phyloP scores from a whole-genome alignment of 441 rosid genomes.

The Bruguiera hainesii region DNA sequence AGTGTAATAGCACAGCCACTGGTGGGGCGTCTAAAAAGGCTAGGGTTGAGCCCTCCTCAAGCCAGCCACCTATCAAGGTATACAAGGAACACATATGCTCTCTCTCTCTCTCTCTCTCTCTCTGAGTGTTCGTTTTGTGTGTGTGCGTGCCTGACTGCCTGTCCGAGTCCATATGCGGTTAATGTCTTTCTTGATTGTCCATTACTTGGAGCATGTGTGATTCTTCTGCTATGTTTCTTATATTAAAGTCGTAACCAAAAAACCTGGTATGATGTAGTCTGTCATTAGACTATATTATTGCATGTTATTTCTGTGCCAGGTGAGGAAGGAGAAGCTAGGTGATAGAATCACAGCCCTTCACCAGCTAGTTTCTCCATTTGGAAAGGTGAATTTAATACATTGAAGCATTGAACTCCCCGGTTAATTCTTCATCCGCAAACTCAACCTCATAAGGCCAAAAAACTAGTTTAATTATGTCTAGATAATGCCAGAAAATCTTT shows the following conservation, averaged over 20 bases:
- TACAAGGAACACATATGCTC: conserved; percentile 20
- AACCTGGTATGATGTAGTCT: not conserved
- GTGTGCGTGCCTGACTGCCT: not conserved
- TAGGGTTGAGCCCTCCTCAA: conserved; percentile 73
- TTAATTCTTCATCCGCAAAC: too few species aligned
- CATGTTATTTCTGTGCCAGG: conserved; percentile 39
- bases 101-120: conserved; percentile 8
- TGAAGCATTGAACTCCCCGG: not conserved
- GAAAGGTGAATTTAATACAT: conserved; percentile 60
- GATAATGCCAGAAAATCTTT: too few species aligned
- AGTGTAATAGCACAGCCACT: conserved; percentile 76
- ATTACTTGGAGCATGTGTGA: conserved; percentile 32
- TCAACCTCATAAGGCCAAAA: too few species aligned
- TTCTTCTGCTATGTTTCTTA: conserved; percentile 28
- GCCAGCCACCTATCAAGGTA: conserved; percentile 82
- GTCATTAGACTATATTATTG: not conserved
- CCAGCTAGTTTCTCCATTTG: conserved; percentile 98
- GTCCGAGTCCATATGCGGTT: conserved; percentile 1
- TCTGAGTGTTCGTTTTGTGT: not conserved
- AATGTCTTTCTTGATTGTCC: conserved; percentile 39
- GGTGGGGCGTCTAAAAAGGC: conserved; percentile 76
- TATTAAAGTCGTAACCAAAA: conserved; percentile 14
- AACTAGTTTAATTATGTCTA: too few species aligned
- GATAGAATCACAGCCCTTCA: conserved; percentile 92
- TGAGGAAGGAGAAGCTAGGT: conserved; percentile 93